Evolutionary conservation across 106 monocot species (phyloP), one percentile per base, ranked within the genome.

Genomic region (Triglochin maritima): DNA sequence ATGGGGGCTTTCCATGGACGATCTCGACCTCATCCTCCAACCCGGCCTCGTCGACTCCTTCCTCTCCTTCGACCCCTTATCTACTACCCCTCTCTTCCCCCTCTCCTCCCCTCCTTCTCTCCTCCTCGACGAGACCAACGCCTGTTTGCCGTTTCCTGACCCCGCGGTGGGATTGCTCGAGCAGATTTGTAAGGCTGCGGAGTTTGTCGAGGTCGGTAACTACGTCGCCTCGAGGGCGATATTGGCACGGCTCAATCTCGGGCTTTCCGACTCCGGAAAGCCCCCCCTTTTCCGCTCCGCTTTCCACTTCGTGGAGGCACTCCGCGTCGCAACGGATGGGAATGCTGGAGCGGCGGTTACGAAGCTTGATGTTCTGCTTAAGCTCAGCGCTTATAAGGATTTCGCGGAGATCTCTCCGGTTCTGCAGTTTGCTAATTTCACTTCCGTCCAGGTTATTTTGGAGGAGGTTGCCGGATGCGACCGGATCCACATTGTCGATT

Each of bases 171-270:
- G 72, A n/a, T 13, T 85, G 17, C 67, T 88, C 12, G 82, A 88
- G 51, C 83, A 78, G 76, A 85, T 96, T 46, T 71, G 82, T 64
- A 78, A 84, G 76, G 96, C 88, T 16, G 96, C 96, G 2, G 81
- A 88, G 81, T 71, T 86, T 12, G 65, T 88, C 60, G 91, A 91
- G 70, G 69, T 84, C 56, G 84, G 96, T 17, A 84, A 91, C 67
- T 67, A 59, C 73, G 65, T 71, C 53, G 76, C 85, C 76, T 88
- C 96, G 77, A 81, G 74, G 65, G 88, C 68, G 96, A 98, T 98
- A 98, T 98, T 96, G 96, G 91, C 96, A 91, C 96, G 96, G 96
- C 96, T 98, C 96, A 98, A 98, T 98, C 96, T 92, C 29, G 82
- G 79, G 65, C 84, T 82, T 55, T 80, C 81, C 50, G 78, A 79